These are phyloP conservation scores for Clohesyomyces aquaticus DNA, from an alignment of 495 filamentous ascomycete species.

Conservation along the genomic window DNA sequence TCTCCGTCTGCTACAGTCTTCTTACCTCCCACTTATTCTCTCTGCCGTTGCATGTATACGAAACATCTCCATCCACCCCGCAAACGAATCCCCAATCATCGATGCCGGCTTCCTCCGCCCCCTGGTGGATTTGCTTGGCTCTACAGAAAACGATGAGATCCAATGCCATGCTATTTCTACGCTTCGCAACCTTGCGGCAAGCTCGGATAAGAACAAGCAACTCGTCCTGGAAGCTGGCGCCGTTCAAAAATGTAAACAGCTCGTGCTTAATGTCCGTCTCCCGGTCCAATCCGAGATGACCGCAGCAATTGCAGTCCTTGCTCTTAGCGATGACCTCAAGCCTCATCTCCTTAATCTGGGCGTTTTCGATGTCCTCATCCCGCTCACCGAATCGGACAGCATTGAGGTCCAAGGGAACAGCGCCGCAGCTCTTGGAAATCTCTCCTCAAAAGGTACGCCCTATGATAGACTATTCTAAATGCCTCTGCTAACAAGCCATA, in stretches of 20 bases:
- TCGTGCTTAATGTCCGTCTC: constrained; percentile 89
- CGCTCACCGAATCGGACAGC: constrained; percentile 89
- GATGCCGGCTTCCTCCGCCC: constrained; percentile 95
- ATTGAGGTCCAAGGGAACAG: constrained; percentile 99
- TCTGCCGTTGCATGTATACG: constrained; percentile 98
- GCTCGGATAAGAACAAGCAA: constrained; percentile 95
- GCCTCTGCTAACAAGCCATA: constrained; percentile 46
- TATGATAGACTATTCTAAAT: too few species aligned
- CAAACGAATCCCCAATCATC: constrained; percentile 99
- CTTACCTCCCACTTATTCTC: constrained; percentile 92
- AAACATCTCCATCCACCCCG: constrained; percentile 98
- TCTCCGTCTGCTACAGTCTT: constrained; percentile 86
- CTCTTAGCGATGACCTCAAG: constrained; percentile 94
- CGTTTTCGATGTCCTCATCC: constrained; percentile 95
- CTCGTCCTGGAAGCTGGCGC: constrained; percentile 94
- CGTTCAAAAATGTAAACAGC: constrained; percentile 96
- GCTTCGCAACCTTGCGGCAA: constrained; percentile 90
- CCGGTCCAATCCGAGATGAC: constrained; percentile 99
- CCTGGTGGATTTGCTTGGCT: constrained; percentile 88
- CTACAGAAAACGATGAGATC: constrained; percentile 97
- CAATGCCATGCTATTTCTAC: constrained; percentile 99
- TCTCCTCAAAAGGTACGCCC: constrained; percentile 87
- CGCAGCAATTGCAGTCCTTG: constrained; percentile 95
- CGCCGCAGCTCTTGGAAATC: constrained; percentile 90
- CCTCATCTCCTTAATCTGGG: constrained; percentile 87